Evolutionary conservation across 2,329 filamentous ascomycete species (phyloP), one percentile per base, ranked within the genome.

Genomic region (Colletotrichum horii): DNA sequence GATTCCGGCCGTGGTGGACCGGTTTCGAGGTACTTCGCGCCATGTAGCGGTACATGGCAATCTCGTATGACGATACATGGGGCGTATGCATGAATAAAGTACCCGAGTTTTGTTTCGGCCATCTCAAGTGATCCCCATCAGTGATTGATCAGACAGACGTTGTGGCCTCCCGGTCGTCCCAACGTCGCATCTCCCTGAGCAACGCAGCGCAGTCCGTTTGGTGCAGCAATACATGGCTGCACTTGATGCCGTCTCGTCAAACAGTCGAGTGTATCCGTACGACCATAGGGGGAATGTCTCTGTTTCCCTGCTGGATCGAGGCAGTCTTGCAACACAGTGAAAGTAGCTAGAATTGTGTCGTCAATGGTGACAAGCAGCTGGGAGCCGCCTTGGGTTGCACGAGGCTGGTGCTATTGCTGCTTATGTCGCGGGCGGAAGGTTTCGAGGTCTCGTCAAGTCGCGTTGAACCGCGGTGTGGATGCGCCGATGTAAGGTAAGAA

Each of bases 21-120:
- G 56, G 11, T 7, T 28, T 28, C 5, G 22, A 26, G 78, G 71
- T 80, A 82, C 80, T 32, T 79, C 12, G 7, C 14, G 7, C 4
- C 15, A 43, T 79, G 81, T 82, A 81, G 74, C 70, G 66, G 80
- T 82, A 82, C 81, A 78, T 77, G 77, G 24, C 67, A 76, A 64
- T 73, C 60, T 78, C 75, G 79, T 78, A 79, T 73, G 74, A 77
- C 75, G 77, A 71, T 82, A 83, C 81, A 80, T 81, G 69, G 70
- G 76, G 66, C 69, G 61, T 75, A 73, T 79, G 79, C 78, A 80
- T 76, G 70, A 79, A 77, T 76, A 77, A 82, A 81, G 81, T 82
- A 82, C 79, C 78, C 71, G 52, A 48, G 38, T 71, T 70, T 73
- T 66, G 74, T 70, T 75, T 76, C 61, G 65, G 48, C 66, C 60